These are phyloP conservation scores for Dactylonectria estremocensis DNA, from an alignment of 2,329 filamentous ascomycete genomes.

Conservation along the genomic window DNA sequence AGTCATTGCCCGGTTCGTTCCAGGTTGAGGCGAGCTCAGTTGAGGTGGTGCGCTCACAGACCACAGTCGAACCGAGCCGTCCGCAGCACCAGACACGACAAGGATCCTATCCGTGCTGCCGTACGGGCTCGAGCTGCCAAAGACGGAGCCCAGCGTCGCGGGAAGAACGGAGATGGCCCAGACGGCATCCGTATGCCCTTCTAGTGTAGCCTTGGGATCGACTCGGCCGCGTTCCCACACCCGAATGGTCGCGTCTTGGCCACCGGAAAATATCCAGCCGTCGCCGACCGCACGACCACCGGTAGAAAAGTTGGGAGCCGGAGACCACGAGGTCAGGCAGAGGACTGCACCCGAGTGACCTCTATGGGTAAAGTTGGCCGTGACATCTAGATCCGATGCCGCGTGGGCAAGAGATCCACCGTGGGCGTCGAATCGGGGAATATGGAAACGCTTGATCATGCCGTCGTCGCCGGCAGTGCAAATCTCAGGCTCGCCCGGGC, in stretches of 20 bases:
- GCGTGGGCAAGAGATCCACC: conserved; percentile 62
- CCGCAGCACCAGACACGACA: conserved; percentile 91
- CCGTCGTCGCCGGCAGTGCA: conserved; percentile 97
- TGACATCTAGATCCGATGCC: conserved; percentile 88
- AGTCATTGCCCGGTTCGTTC: conserved; percentile 69
- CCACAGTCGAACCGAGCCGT: conserved; percentile 94
- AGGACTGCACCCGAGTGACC: conserved; percentile 94
- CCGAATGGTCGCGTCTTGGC: conserved; percentile 91
- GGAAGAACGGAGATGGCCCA: conserved; percentile 97
- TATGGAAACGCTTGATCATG: conserved; percentile 96
- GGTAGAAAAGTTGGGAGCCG: conserved; percentile 89
- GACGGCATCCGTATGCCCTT: conserved; percentile 95
- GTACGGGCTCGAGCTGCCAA: conserved; percentile 81
- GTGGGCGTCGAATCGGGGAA: conserved; percentile 82
- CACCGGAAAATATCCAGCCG: conserved; percentile 98
- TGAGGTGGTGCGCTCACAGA: conserved; percentile 93
- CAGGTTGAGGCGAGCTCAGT: conserved; percentile 83
- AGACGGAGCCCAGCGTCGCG: conserved; percentile 83
- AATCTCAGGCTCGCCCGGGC: conserved; percentile 95
- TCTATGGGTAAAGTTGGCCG: conserved; percentile 94
- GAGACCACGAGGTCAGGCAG: conserved; percentile 87
- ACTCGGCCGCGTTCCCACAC: conserved; percentile 97
- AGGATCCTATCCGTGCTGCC: conserved; percentile 89
- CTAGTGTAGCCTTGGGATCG: conserved; percentile 93
- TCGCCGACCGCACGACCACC: conserved; percentile 91